Evolutionary conservation across 2,329 filamentous ascomycete genomes (phyloP).

Genomic region (Lojkania enalia): DNA sequence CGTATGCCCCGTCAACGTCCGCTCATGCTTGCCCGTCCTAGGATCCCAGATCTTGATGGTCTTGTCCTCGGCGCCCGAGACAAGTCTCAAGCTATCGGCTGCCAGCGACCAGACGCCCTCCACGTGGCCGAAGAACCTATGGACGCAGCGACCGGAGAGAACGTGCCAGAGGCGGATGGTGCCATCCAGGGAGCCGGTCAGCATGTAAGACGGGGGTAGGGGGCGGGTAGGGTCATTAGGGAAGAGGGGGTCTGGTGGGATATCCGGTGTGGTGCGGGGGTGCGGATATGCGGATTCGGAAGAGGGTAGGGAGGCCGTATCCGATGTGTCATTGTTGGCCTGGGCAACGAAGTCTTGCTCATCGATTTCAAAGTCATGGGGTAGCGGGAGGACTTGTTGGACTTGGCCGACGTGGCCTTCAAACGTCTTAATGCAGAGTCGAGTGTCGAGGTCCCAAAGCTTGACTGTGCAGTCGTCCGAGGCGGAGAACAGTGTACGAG

Average conservation of each 20-base stretch:
- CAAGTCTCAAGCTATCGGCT: slow-evolving; percentile 83
- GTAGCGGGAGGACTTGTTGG: slow-evolving; percentile 84
- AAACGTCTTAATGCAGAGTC: slow-evolving; percentile 74
- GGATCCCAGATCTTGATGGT: slow-evolving; percentile 98
- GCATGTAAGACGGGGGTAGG: slow-evolving; percentile 84
- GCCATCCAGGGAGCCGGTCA: slow-evolving; percentile 87
- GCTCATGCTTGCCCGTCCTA: slow-evolving; percentile 84
- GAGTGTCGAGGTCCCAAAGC: slow-evolving; percentile 89
- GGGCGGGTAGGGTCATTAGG: slow-evolving; percentile 64
- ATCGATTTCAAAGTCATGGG: slow-evolving; percentile 86
- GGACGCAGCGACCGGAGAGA: slow-evolving; percentile 75
- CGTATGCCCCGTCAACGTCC: slow-evolving; percentile 87
- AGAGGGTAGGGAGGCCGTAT: slow-evolving; percentile 41
- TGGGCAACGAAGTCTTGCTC: slow-evolving; percentile 62
- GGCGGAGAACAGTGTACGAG: slow-evolving; percentile 85
- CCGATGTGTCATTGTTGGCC: slow-evolving; percentile 56
- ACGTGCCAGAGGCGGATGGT: slow-evolving; percentile 95
- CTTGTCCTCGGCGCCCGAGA: slow-evolving; percentile 87
- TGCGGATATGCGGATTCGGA: slow-evolving; percentile 21
- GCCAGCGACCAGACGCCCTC: slow-evolving; percentile 95
- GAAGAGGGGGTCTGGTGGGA: slow-evolving; percentile 55
- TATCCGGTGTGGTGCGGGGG: slow-evolving; percentile 6
- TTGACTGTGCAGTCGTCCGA: slow-evolving; percentile 92
- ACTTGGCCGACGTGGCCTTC: slow-evolving; percentile 93
- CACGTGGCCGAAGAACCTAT: slow-evolving; percentile 94